These are phyloP conservation scores for Zymoseptoria ardabiliae DNA, from an alignment of 2,329 filamentous ascomycete genomes.

Conservation along the genomic window DNA sequence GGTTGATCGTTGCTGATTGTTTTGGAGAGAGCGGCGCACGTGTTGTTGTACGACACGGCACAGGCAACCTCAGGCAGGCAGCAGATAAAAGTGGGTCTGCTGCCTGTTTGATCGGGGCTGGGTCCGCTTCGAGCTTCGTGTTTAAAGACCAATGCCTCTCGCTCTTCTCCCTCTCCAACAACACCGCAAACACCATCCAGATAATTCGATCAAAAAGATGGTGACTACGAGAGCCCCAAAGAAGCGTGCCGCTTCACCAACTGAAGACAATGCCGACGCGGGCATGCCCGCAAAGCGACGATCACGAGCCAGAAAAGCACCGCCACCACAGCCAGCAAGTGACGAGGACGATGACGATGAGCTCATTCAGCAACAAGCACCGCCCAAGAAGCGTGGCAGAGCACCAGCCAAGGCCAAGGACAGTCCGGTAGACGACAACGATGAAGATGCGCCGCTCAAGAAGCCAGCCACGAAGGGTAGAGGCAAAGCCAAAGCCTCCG, in stretches of 20 bases:
- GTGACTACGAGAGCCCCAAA: background rate
- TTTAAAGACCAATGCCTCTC: background rate
- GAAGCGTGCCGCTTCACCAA: background rate
- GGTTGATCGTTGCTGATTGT: background rate
- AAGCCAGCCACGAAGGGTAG: conserved; percentile 1
- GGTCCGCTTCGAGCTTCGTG: background rate
- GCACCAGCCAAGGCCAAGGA: conserved; percentile 3
- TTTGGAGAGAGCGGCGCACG: background rate
- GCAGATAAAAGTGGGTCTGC: background rate
- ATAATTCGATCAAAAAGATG: background rate
- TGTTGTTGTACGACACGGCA: background rate
- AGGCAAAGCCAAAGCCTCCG: background rate
- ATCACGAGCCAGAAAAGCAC: background rate
- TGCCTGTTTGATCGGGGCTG: background rate
- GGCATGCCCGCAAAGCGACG: background rate
- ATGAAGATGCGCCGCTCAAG: background rate
- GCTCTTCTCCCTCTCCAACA: background rate
- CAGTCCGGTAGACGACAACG: conserved; percentile 2
- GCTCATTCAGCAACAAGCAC: background rate
- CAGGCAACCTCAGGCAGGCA: background rate
- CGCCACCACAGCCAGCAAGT: background rate
- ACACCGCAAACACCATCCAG: background rate
- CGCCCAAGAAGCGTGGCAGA: conserved; percentile 6
- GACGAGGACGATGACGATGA: background rate
- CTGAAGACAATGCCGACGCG: background rate